These are phyloP conservation scores for Pythium volutum DNA, from an alignment of 352 stramenopile genomes.

Conservation along the genomic window DNA sequence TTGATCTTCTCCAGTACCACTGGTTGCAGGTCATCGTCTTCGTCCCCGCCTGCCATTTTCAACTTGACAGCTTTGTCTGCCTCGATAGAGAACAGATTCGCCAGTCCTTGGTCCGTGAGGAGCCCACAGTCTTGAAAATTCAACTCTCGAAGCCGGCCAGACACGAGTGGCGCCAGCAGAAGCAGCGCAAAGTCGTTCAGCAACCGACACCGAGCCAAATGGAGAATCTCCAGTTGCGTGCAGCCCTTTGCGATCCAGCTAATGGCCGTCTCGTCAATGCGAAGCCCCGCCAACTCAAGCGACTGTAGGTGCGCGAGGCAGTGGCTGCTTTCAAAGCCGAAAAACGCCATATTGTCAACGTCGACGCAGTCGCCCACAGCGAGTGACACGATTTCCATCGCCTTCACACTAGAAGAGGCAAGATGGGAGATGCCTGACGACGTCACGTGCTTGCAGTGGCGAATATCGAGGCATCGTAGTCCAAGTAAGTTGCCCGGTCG, in stretches of 20 bases:
- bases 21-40: constrained; percentile 22
- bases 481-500: constrained; percentile 22
- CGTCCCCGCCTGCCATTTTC: not conserved
- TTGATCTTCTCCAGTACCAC: constrained; percentile 35
- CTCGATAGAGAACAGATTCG: constrained; percentile 42
- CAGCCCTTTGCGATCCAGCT: constrained; percentile 75
- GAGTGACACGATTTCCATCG: constrained; percentile 32
- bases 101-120: constrained; percentile 46
- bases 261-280: constrained; percentile 59
- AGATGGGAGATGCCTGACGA: constrained; percentile 59
- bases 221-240: constrained; percentile 33
- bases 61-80: not conserved
- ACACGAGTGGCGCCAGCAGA: constrained; percentile 41
- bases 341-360: constrained; percentile 72
- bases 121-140: constrained; percentile 45
- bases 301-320: constrained; percentile 28
- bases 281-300: constrained; percentile 42
- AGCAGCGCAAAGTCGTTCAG: constrained; percentile 62
- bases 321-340: constrained; percentile 54
- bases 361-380: constrained; percentile 51
- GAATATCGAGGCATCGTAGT: constrained; percentile 44
- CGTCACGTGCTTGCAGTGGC: constrained; percentile 61
- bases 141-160: constrained; percentile 30
- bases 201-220: constrained; percentile 43
- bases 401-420: constrained; percentile 33